Base-by-base conservation (phyloP, 176 grass and related monocot species). In the Bromus sterilis region DNA sequence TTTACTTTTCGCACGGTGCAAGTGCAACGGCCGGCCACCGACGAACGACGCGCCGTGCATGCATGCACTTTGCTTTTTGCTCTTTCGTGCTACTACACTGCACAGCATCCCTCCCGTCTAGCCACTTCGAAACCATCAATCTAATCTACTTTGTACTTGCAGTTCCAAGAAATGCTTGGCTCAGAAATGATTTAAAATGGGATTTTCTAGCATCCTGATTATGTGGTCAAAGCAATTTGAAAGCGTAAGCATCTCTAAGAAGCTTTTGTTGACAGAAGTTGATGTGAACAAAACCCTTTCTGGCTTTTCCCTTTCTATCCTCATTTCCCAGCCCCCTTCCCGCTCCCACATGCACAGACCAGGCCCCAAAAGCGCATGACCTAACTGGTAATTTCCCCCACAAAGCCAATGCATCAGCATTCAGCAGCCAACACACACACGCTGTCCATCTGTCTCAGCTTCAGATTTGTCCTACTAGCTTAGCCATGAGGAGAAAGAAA, bases 381-480 rank as follows among this genome's bases (percentile, higher is more conserved):
- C 83, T 41, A 56, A 34, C 26, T 30, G 10, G 68, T 83, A 85
- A 80, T 33, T 80, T 89, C 41, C 37, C 25, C 7, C 4, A 37
- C 10, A 28, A 67, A 67, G 16, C 55, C 65, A 43, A 46, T 59
- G 43, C 53, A 44, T 36, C 28, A 65, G 21, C 51, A 41, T 4
- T 11, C 11, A 41, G 2, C 40, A 10, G n/a, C n/a, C n/a, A n/a
- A 78, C 76, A 29, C 65, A 20, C 39, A n/a, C 7, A 8, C 6
- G 7, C 48, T 26, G 56, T 58, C 23, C 24, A 32, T 7, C 15
- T 73, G n/a, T 40, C 74, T 62, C 49, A 26, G 55, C 73, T 88
- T 80, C 75, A 88, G 79, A 85, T 92, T 92, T 95, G 90, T 92
- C 93, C 82, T 89, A 78, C 80, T 95, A 86, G 78, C 62, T 59